Base-by-base conservation (phyloP, 169 alveolate genomes). In the Cystoisospora suis region DNA sequence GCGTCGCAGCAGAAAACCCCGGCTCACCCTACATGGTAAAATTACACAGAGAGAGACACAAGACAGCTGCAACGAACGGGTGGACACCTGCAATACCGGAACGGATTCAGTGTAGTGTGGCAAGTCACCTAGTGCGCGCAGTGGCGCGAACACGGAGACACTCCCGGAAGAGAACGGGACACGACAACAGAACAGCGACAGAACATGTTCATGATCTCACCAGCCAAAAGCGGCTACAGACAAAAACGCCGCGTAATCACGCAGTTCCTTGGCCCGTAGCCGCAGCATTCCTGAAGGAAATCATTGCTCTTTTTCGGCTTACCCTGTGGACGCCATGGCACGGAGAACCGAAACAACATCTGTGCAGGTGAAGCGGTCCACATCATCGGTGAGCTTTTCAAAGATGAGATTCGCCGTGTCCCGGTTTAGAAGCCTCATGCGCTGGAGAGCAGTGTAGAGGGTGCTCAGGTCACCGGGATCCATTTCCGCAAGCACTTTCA, bases 1-100 rank as follows among this genome's bases (percentile, higher is more conserved):
- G 42, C 94, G 95, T 44, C 95, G 88, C 77, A 94, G 93, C 77
- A 94, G 81, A 58, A 94, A 89, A 17, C 96, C 96, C 46, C 94
- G 88, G n/a, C 81, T 94, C 79, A 89, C 2, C 27, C 92, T 56
- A 75, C 75, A n/a, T 0, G 38, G 65, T 56, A 85, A 61, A 20
- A 6, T 34, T 27, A 12, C 36, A 88, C 69, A 53, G 49, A 81
- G 65, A 12, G 29, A 23, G 65, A 53, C 65, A 53, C 12, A 53
- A 53, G 58, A 72, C 3, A 72, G 15, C 44, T 1, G 40, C 77
- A 3, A 27, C 80, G 38, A 29, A 3, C 47, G 45, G 23, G 80
- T 5, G 9, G 29, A 69, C 1, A 3, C 7, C n/a, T n/a, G n/a
- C n/a, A n/a, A n/a, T n/a, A n/a, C n/a, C n/a, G n/a, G n/a, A n/a